Evolutionary conservation across 768 basidiomycete species (phyloP).

Genomic region (Lentinus brumalis): DNA sequence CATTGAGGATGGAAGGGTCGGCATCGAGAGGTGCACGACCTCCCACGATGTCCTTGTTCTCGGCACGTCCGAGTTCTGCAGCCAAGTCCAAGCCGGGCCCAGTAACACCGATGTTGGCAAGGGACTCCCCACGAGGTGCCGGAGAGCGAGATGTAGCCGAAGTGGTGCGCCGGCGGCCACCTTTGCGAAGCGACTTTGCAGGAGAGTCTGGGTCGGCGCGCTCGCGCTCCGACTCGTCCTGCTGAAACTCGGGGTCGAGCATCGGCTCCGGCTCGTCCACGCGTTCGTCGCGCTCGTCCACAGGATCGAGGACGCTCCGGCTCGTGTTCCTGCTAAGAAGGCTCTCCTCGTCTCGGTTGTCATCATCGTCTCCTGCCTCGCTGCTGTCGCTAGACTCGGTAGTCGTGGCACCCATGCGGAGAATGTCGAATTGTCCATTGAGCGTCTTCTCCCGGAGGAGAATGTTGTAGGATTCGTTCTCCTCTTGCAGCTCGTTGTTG

Average conservation of each 20-base stretch:
- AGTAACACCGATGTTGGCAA: constrained; percentile 84
- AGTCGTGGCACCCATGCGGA: constrained; percentile 44
- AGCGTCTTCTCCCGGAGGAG: constrained; percentile 89
- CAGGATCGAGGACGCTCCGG: constrained; percentile 57
- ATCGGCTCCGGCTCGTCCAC: constrained; percentile 49
- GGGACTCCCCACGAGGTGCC: constrained; percentile 68
- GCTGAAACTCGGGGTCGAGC: constrained; percentile 44
- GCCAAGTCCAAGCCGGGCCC: constrained; percentile 90
- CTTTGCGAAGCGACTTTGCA: constrained; percentile 10
- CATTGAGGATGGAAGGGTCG: constrained; percentile 46
- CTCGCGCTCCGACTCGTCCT: constrained; percentile 24
- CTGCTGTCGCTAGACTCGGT: constrained; percentile 38
- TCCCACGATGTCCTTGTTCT: constrained; percentile 80
- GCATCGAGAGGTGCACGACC: constrained; percentile 54
- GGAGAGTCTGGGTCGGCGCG: constrained; percentile 9
- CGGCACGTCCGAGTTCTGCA: constrained; percentile 88
- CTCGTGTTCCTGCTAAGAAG: constrained; percentile 58
- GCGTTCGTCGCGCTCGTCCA: constrained; percentile 42
- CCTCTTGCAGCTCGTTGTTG: constrained; percentile 88
- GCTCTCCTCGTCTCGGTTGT: constrained; percentile 38
- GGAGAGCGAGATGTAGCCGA: constrained; percentile 44
- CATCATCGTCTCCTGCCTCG: constrained; percentile 31
- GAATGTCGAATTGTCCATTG: constrained; percentile 82
- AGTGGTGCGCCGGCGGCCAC: constrained; percentile 18
- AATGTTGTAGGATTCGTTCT: constrained; percentile 97